Base-by-base conservation (phyloP, 306 rosid genomes). In the Fagus sylvatica region DNA sequence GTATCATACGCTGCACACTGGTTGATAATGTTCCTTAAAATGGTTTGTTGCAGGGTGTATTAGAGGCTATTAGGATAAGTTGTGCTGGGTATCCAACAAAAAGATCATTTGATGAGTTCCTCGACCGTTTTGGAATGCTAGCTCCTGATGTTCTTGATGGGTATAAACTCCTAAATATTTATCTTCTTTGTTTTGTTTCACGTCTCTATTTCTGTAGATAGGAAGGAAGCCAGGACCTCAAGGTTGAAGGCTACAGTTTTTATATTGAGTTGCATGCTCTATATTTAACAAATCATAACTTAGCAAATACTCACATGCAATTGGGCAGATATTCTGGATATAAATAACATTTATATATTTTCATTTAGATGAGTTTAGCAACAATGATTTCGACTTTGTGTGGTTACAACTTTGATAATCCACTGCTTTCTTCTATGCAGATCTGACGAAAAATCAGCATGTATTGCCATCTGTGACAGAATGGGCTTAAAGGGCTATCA, bases 11-110 rank as follows among this genome's bases (percentile, higher is more conserved):
- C 28, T 37, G 62, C 15, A 76, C 39, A 76, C 39, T 48, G 53
- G 16, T 61, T 55, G 32, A 36, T 19, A 66, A 64, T 48, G 32
- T 78, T 72, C 53, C 46, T 76, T 37, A 60, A 39, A 22, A 61
- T 66, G 75, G 49, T 69, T 55, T 72, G 36, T 76, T 53, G 76
- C 90, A 93, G 97, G 97, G 97, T 86, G 97, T 93, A 53, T 92
- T 93, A 30, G 97, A 93, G 84, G 97, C 96, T 36, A 93, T 93
- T 72, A 79, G 97, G 80, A 93, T 93, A 64, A 93, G 97, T 62
- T 93, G 97, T 81, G 97, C 97, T 7, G 96, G 97, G 66, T 93
- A 93, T 85, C 97, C 97, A 70, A 93, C 97, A 62, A 90, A 90
- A 76, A 86, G 96, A 86, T 80, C 96, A 77, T 90, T 90, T 59